A percentile compares a stretch with the other conserved stretches of the same genome.
Evolutionary conservation across 768 basidiomycete species (phyloP).

Genomic region (Agaricus blazei): DNA sequence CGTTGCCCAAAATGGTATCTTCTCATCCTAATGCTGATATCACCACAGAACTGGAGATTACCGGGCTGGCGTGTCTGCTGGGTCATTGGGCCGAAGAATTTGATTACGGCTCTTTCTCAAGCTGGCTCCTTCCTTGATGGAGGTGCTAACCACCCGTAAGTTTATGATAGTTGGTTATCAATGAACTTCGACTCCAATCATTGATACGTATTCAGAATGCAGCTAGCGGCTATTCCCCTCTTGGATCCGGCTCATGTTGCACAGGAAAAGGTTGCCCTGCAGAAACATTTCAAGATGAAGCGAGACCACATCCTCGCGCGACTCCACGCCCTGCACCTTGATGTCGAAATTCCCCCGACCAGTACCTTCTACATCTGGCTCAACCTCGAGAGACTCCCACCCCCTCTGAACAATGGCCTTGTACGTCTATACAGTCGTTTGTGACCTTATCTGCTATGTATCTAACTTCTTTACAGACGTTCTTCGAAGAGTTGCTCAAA

Average conservation of each 20-base stretch:
- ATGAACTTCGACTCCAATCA: neutral
- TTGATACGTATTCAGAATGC: conserved; percentile 44
- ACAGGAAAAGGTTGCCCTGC: conserved; percentile 76
- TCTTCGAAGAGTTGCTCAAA: conserved; percentile 93
- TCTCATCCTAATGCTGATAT: neutral
- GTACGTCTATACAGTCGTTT: conserved; percentile 27
- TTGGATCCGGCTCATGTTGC: conserved; percentile 66
- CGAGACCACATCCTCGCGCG: conserved; percentile 84
- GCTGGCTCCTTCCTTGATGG: conserved; percentile 93
- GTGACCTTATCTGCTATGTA: neutral
- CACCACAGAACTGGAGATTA: conserved; percentile 82
- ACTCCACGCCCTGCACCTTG: conserved; percentile 72
- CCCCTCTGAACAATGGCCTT: conserved; percentile 85
- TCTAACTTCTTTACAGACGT: conserved; percentile 42
- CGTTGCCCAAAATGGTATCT: no score
- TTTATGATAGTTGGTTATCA: neutral
- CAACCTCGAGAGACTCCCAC: conserved; percentile 71
- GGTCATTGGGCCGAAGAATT: conserved; percentile 88
- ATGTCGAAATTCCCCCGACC: conserved; percentile 69
- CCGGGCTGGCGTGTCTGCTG: conserved; percentile 94
- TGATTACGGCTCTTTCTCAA: conserved; percentile 89
- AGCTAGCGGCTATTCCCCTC: conserved; percentile 83
- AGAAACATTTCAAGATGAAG: conserved; percentile 88
- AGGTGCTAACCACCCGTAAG: conserved; percentile 89
- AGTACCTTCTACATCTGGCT: conserved; percentile 97